A percentile compares a stretch with the other conserved stretches of the same genome.
phyloP scores from a whole-genome alignment of 2,329 filamentous ascomycete genomes.

The Calonectria honghensis region DNA sequence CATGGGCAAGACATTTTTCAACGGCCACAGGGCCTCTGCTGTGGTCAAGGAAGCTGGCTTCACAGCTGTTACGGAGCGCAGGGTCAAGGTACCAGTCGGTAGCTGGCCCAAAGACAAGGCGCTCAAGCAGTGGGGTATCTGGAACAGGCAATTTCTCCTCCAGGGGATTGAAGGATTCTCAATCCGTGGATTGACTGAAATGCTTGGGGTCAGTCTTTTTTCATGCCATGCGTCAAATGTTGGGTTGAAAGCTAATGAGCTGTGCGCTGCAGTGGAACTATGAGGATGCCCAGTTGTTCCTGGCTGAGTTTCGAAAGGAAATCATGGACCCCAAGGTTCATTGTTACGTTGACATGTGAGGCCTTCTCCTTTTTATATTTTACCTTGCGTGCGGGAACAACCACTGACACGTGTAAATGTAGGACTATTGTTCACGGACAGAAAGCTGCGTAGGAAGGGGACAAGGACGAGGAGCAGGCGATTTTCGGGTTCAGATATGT shows the following conservation, averaged over 20 bases:
- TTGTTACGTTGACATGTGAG: slow-evolving; percentile 45
- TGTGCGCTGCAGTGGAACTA: slow-evolving; percentile 31
- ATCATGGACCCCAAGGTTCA: slow-evolving; percentile 41
- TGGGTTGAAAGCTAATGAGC: neutral
- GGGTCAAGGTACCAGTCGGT: slow-evolving; percentile 50
- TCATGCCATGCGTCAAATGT: rapidly evolving
- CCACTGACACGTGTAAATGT: neutral
- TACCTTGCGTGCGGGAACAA: neutral
- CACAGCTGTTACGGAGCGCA: slow-evolving; percentile 41
- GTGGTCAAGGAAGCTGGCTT: slow-evolving; percentile 49
- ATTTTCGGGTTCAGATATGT: neutral
- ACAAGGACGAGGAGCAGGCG: neutral
- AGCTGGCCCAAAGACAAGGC: slow-evolving; percentile 57
- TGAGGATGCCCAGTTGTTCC: slow-evolving; percentile 46
- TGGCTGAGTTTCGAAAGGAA: slow-evolving; percentile 44
- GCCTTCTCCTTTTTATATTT: neutral
- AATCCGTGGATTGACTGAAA: slow-evolving; percentile 48
- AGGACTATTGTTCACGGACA: slow-evolving; percentile 15
- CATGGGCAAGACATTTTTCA: slow-evolving; percentile 47
- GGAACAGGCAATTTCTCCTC: slow-evolving; percentile 50
- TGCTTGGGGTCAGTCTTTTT: slow-evolving; percentile 41
- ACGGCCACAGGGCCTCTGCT: slow-evolving; percentile 40
- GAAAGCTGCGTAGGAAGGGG: neutral
- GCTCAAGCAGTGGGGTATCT: slow-evolving; percentile 54
- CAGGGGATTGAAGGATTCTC: slow-evolving; percentile 53